Evolutionary conservation across 176 grass and related monocot genomes (phyloP), one percentile per base, ranked within the genome.

Genomic region (Raddia distichophylla): DNA sequence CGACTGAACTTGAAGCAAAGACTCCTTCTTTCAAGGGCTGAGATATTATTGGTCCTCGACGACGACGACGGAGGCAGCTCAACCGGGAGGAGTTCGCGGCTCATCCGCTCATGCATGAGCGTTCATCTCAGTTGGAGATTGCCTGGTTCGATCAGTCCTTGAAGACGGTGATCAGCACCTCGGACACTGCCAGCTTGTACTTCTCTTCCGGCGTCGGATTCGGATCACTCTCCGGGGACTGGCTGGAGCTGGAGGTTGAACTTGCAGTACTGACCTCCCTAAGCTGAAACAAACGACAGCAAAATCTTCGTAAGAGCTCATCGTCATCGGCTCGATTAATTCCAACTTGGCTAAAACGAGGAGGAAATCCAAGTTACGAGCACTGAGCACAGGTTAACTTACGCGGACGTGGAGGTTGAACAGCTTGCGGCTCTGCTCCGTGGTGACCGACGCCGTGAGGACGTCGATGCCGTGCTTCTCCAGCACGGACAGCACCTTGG

Each of bases 321-420:
- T 10, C 42, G 27, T 27, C 27, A 27, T 27, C 27, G 27, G 27
- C 27, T 27, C 1, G 27, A 27, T 20, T 4, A 3, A 18, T 8
- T 11, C 13, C 22, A 32, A 72, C 49, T 65, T 48, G 18, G 14
- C 7, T 35, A 11, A 22, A 76, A 0, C 9, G 20, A 43, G 8
- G 10, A 43, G 16, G 4, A 59, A 58, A 58, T 18, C 18, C 8
- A 58, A 56, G 42, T 13, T 50, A 74, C 3, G 55, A 43, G 37
- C 45, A 43, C 54, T 3, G 55, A 43, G 37, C 45, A 43, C 54
- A 43, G 7, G 58, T 75, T 8, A 84, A 84, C 84, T 87, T 75
- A 95, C 90, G 46, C 64, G 85, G 2, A 87, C 79, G 53, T 88
- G 93, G 79, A 95, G 86, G 78, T 53, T 40, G 69, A 87, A 77